Evolutionary conservation across 1,139 yeast species (phyloP).

Genomic region (Sugiyamaella castrensis): DNA sequence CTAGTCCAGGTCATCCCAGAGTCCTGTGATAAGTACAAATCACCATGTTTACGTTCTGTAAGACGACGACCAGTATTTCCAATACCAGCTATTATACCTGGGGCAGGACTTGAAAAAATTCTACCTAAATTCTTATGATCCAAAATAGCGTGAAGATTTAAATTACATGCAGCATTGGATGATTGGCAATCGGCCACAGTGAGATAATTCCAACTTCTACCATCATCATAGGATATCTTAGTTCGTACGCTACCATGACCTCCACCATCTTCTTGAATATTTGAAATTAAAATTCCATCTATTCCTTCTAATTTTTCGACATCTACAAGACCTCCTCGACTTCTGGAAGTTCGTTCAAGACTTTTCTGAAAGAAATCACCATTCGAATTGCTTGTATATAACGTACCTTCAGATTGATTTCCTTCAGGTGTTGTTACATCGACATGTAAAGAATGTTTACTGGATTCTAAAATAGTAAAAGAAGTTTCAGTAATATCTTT

Average conservation of each 20-base stretch:
- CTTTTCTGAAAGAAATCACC: conserved; percentile 55
- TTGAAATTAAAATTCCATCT: conserved; percentile 72
- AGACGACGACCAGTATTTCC: conserved; percentile 38
- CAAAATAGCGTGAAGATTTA: conserved; percentile 52
- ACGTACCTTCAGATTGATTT: conserved; percentile 35
- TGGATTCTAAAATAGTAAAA: conserved; percentile 54
- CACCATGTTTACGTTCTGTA: conserved; percentile 30
- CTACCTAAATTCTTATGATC: conserved; percentile 56
- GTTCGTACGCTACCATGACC: conserved; percentile 30
- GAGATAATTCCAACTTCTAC: conserved; percentile 58
- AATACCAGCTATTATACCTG: conserved; percentile 62
- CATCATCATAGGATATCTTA: conserved; percentile 61
- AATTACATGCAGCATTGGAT: conserved; percentile 46
- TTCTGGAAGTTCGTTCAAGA: conserved; percentile 45
- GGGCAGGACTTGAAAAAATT: conserved; percentile 61
- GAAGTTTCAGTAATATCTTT: conserved; percentile 41
- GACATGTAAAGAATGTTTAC: conserved; percentile 54
- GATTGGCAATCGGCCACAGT: conserved; percentile 45
- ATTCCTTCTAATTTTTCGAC: conserved; percentile 55
- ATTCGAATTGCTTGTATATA: conserved; percentile 60
- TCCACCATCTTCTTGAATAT: conserved; percentile 33
- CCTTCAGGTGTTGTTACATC: conserved; percentile 38
- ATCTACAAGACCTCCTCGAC: conserved; percentile 41
- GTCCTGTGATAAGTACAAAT: conserved; percentile 63
- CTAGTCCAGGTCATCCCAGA: conserved; percentile 73